These are phyloP conservation scores for Blastobotrys raffinosifermentans DNA, from an alignment of 1,139 yeast species.

Conservation along the genomic window DNA sequence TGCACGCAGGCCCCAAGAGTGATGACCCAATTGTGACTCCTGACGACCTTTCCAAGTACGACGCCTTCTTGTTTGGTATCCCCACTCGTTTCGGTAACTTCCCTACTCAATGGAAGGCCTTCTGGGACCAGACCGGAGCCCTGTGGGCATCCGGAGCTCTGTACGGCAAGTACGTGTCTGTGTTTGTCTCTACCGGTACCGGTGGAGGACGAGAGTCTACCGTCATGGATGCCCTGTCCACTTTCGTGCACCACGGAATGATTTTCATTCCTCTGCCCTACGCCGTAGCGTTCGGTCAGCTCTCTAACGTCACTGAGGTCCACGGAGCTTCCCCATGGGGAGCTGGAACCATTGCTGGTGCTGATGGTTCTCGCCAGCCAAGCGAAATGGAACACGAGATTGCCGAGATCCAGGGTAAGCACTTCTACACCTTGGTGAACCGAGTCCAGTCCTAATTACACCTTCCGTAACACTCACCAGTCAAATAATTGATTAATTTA, in stretches of 20 bases:
- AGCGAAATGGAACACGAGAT: slow-evolving; percentile 52
- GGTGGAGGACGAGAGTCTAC: slow-evolving; percentile 62
- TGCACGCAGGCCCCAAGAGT: slow-evolving; percentile 49
- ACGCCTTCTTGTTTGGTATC: slow-evolving; percentile 57
- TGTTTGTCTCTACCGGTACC: slow-evolving; percentile 53
- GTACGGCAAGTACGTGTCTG: slow-evolving; percentile 52
- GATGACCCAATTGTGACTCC: slow-evolving; percentile 48
- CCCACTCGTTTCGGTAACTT: slow-evolving; percentile 60
- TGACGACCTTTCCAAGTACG: slow-evolving; percentile 46
- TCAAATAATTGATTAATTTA: neutral
- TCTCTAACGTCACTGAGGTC: slow-evolving; percentile 50
- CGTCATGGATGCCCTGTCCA: slow-evolving; percentile 44
- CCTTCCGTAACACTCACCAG: neutral
- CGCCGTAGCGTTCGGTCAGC: slow-evolving; percentile 43
- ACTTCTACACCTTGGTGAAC: slow-evolving; percentile 42
- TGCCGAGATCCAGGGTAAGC: slow-evolving; percentile 57
- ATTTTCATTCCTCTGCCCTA: slow-evolving; percentile 59
- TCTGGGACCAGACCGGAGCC: slow-evolving; percentile 57
- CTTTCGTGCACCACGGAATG: slow-evolving; percentile 57
- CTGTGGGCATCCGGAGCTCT: slow-evolving; percentile 56
- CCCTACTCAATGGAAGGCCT: slow-evolving; percentile 60
- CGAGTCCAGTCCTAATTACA: slow-evolving; percentile 1
- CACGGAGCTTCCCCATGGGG: slow-evolving; percentile 75
- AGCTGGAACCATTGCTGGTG: slow-evolving; percentile 61
- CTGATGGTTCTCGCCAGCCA: slow-evolving; percentile 63